Evolutionary conservation across 2,329 filamentous ascomycete species (phyloP).

Genomic region (Raffaelea ambrosiae): DNA sequence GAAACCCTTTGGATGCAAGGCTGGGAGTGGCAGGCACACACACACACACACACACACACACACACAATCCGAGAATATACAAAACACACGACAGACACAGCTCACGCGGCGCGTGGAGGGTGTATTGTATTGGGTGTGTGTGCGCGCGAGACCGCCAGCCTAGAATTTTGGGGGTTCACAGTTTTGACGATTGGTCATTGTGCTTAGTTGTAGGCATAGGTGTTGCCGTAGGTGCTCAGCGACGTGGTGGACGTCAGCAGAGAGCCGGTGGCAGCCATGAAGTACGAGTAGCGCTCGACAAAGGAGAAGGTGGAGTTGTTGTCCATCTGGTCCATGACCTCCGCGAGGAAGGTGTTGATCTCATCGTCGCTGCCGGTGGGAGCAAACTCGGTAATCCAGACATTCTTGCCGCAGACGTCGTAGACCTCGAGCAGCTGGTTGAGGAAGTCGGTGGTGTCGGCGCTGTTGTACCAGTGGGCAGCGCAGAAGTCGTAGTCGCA

Average conservation of each 20-base stretch:
- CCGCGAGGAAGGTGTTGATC: constrained; percentile 38
- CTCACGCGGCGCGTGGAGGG: no score
- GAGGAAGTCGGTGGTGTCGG: constrained; percentile 42
- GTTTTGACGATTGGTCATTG: background rate
- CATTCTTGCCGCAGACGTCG: constrained; percentile 37
- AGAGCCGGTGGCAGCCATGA: constrained; percentile 36
- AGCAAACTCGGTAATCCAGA: constrained; percentile 61
- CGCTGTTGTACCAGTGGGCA: constrained; percentile 55
- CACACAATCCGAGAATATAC: no score
- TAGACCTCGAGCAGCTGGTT: constrained; percentile 40
- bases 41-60: no score
- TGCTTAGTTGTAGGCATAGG: constrained; percentile 33
- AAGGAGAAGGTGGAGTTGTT: constrained; percentile 33
- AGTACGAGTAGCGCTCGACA: constrained; percentile 50
- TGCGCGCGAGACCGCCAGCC: no score
- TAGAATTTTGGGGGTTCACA: no score
- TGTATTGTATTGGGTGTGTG: no score
- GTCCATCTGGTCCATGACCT: constrained; percentile 40
- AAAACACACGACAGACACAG: no score
- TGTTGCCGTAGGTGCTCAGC: constrained; percentile 39
- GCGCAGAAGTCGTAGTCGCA: constrained; percentile 53
- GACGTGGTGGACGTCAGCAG: constrained; percentile 29
- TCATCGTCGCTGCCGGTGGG: constrained; percentile 35
- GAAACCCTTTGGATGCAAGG: constrained; percentile 1
- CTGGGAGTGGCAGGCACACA: no score